Percentiles rank a stretch among this genome's conserved stretches.
Conservation (phyloP, 2,329 filamentous ascomycete species). For the Aspergillus sergii region DNA sequence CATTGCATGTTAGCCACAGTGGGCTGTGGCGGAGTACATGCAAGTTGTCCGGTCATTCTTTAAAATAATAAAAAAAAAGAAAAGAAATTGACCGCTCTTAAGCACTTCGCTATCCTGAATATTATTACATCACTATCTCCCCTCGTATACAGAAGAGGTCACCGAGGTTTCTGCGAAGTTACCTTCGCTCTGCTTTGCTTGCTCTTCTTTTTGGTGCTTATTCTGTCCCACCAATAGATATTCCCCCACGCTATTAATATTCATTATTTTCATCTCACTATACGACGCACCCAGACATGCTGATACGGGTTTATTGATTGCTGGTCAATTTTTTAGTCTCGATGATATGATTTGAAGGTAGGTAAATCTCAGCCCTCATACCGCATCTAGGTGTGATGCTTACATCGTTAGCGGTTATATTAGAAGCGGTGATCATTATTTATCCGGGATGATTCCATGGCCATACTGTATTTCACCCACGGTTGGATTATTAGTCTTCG, state of each 20-base stretch:
- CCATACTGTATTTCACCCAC: constrained; percentile 24
- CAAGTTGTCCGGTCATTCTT: constrained; percentile 26
- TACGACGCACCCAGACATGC: not conserved
- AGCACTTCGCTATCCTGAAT: not conserved
- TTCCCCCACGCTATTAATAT: not conserved
- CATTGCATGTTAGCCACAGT: constrained; percentile 26
- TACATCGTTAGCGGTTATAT: constrained; percentile 8
- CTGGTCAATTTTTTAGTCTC: not conserved
- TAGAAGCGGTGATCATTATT: constrained; percentile 3
- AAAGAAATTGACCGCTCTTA: constrained; percentile 2
- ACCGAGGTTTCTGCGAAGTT: not conserved
- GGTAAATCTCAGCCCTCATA: too few relatives aligned
- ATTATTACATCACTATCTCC: constrained; percentile 13
- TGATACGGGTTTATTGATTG: not conserved
- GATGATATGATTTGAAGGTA: not conserved
- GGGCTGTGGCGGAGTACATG: constrained; percentile 43
- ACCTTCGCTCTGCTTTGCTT: constrained; percentile 1
- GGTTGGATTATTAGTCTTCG: constrained; percentile 30
- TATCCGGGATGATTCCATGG: constrained; percentile 36
- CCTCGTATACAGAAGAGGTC: constrained; percentile 3
- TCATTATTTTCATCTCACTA: not conserved
- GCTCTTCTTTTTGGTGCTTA: not conserved
- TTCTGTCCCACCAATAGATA: constrained; percentile 8
- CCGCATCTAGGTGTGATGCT: not conserved
- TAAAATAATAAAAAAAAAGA: not conserved